A percentile compares a stretch with the other conserved stretches of the same genome.
Conservation (phyloP, 169 alveolate genomes). For the Babesia divergens region DNA sequence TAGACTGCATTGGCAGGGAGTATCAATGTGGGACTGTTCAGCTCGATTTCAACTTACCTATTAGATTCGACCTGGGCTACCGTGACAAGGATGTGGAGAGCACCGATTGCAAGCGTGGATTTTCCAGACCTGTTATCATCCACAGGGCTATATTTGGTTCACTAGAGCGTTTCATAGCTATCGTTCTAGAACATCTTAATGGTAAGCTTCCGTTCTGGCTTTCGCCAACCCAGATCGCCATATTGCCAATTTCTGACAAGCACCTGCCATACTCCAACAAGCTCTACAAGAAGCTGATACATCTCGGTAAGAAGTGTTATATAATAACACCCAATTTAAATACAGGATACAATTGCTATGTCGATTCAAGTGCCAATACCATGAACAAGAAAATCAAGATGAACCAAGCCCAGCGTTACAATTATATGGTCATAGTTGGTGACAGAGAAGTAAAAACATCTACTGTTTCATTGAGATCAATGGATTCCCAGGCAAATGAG, state of each 20-base stretch:
- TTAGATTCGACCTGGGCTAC: conserved; percentile 94
- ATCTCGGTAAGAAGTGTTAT: conserved; percentile 21
- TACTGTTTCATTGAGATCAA: conserved; percentile 84
- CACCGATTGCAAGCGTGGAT: conserved; percentile 78
- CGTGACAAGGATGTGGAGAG: conserved; percentile 84
- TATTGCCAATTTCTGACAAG: conserved; percentile 91
- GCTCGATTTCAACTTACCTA: conserved; percentile 98
- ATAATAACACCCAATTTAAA: background rate
- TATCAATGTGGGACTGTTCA: conserved; percentile 99
- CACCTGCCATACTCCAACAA: conserved; percentile 87
- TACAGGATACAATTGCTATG: conserved; percentile 88
- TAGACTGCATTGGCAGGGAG: conserved; percentile 94
- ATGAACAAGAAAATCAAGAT: conserved; percentile 94
- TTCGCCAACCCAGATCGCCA: conserved; percentile 94
- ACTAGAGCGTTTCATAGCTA: conserved; percentile 94
- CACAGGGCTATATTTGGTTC: conserved; percentile 99
- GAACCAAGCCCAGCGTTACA: conserved; percentile 92
- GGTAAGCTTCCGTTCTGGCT: conserved; percentile 99
- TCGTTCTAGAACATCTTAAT: conserved; percentile 93
- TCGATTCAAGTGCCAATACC: conserved; percentile 89
- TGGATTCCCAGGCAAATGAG: conserved; percentile 79
- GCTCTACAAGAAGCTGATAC: conserved; percentile 56
- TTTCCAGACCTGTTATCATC: conserved; percentile 95
- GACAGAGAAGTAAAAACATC: conserved; percentile 88
- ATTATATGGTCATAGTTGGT: conserved; percentile 94